A percentile compares a stretch with the other conserved stretches of the same genome.
Evolutionary conservation across 192 early-diverging fungal species (phyloP).

Genomic region (Coemansia sp.): DNA sequence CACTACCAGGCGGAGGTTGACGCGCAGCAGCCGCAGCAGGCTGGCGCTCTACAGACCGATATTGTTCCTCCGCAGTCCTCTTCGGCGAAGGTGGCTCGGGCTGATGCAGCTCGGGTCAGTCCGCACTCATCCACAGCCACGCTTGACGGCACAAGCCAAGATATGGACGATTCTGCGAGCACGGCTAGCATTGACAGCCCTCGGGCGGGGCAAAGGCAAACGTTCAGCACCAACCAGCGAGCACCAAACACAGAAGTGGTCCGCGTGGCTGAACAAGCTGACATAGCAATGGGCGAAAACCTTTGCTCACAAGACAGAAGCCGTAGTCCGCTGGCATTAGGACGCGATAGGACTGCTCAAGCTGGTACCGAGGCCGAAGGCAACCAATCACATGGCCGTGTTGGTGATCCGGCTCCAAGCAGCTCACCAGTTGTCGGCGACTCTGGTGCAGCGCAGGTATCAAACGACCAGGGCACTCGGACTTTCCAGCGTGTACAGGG

Average conservation of each 20-base stretch:
- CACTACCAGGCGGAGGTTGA: not conserved
- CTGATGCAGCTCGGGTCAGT: constrained; percentile 22
- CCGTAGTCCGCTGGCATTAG: not conserved
- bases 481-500: not conserved
- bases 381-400: not conserved
- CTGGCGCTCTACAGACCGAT: not conserved
- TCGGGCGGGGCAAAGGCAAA: constrained; percentile 10
- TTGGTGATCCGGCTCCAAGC: not conserved
- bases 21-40: not conserved
- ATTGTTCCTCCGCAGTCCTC: not conserved
- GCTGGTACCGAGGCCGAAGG: not conserved
- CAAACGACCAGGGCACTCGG: not conserved
- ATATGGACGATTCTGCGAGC: constrained; percentile 38
- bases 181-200: constrained; percentile 51
- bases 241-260: not conserved
- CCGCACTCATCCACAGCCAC: constrained; percentile 53
- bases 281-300: not conserved
- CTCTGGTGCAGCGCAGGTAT: not conserved
- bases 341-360: not conserved
- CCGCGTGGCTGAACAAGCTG: not conserved
- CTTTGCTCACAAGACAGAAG: not conserved
- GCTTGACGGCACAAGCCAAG: constrained; percentile 36
- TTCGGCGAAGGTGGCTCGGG: not conserved
- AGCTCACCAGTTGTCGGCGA: not conserved
- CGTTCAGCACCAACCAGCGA: constrained; percentile 6